Evolutionary conservation across 768 basidiomycete species (phyloP), one percentile per base, ranked within the genome.

Genomic region (Boletus sp.): DNA sequence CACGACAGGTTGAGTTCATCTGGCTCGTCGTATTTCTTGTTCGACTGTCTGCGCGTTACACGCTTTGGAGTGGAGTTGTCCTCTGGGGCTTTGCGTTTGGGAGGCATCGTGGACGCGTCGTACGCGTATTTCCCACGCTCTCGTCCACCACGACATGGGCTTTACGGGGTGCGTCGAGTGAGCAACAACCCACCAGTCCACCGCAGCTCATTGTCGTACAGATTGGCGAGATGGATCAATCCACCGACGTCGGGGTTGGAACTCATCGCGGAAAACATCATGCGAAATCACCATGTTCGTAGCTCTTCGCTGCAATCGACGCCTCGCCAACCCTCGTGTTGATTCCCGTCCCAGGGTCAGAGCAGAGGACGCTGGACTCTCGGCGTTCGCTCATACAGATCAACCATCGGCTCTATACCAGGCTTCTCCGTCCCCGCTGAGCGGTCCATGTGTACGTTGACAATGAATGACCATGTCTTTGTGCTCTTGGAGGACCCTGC

Each of bases 211-310:
- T 55, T 46, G 57, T 55, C 35, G 32, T 52, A 28, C 61, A 91
- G 90, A 46, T 74, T 92, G 51, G 90, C 88, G 42, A 81, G 90
- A 61, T 91, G 89, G 90, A 80, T 86, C 30, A 90, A 92, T 71
- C 87, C 90, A n/a, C 90, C 90, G 4, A 78, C 84, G 11, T 80
- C 82, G 52, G 88, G 89, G 30, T 71, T 92, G 20, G 80, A 85
- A 50, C 78, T 87, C 48, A 85, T 92, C 36, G 73, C 77, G 58
- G 81, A 88, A 44, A 91, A 91, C 61, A 85, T 92, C 45, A 57
- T 76, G 2, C 75, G 78, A 37, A 92, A 92, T 61, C 89, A 92
- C 68, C 84, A 87, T 68, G 89, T 74, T 62, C 60, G 79, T 72
- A 42, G 52, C 28, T 50, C 33, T 57, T 56, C 52, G 53, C 51